Base-by-base conservation (phyloP, 176 grass and related monocot species). In the Zizania latifolia region DNA sequence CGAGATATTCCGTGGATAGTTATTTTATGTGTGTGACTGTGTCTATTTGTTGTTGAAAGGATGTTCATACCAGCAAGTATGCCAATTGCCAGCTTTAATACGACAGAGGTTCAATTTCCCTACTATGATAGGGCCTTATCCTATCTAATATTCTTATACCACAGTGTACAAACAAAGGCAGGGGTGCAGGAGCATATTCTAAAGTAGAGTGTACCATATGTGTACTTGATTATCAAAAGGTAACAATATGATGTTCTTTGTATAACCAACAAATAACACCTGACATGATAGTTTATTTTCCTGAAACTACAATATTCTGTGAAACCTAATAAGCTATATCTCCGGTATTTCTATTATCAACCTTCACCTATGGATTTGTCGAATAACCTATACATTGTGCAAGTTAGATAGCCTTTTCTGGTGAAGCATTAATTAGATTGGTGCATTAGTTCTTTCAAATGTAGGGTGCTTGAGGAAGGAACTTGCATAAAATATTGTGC, bases 171-270 rank as follows among this genome's bases (percentile, higher is more conserved):
- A 54, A 54, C 51, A 78, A 71, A 71, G 79, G 72, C 78, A 67
- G 67, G 59, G 60, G 32, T 68, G 68, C 60, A 41, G 28, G 27
- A 28, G 75, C 68, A 83, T 82, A 87, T 83, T 73, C 80, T 79
- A 74, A 78, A 78, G 54, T 48, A 39, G 31, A 40, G 33, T 64
- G 24, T 78, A 82, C 56, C 53, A 50, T 81, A 28, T 39, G 65
- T 55, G 55, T 51, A 65, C 78, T 73, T 85, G 5, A 69, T 82
- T 55, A 36, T 15, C 43, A 72, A 58, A 66, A 76, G 64, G 38
- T 80, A 71, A 63, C 40, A 10, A 16, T 56, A 56, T 59, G 65
- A 54, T 50, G 12, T 53, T 68, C 71, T 62, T 46, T 44, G 64
- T 71, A 21, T 46, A 84, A 57, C 27, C 16, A 84, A 80, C 26